Evolutionary conservation across 2,329 filamentous ascomycete species (phyloP), one percentile per base, ranked within the genome.

Genomic region (Pestalotiopsis fici): DNA sequence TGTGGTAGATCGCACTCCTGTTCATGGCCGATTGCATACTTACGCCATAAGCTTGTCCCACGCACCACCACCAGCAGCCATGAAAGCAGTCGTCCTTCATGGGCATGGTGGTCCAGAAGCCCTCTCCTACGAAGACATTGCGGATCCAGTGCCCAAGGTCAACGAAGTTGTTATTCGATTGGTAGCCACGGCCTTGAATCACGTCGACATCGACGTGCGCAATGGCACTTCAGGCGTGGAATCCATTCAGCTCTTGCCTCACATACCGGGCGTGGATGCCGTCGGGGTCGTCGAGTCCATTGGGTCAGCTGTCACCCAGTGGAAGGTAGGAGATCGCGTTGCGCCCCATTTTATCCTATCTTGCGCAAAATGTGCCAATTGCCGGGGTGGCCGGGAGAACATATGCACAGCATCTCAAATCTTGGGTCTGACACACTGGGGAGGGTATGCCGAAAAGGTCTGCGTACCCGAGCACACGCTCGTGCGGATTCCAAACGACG

Each of bases 121-220:
- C 13, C 50, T 65, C n/a, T 28, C 21, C 43, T 65, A 65, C 21
- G 62, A 65, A 43, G 43, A 55, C 13, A 21, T 65, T 15, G 18
- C 47, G 27, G 62, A 65, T 21, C 62, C 62, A 27, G 21, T 65
- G 15, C 62, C 62, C 2, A 47, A 12, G 15, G 25, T 25, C 25
- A 55, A 55, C 28, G 62, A 65, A 13, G 50, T 65, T 25, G 25
- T 65, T 18, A 43, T 65, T 23, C 62, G 62, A 13, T 5, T 65
- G 12, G 12, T 21, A 35, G 62, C 62, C n/a, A 65, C 62, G 15
- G 62, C 62, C 9, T 43, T 65, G 12, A 65, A 65, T 25, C 62
- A 65, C 39, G 62, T 65, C 43, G 62, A 65, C 21, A 65, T 65
- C 27, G 62, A 65, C 28, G 62, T 65, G 7, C 62, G 62, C 43